Percentiles rank a stretch among this genome's conserved stretches.
Evolutionary conservation across 106 monocot genomes (phyloP).

Genomic region (Cymbidium sinense): DNA sequence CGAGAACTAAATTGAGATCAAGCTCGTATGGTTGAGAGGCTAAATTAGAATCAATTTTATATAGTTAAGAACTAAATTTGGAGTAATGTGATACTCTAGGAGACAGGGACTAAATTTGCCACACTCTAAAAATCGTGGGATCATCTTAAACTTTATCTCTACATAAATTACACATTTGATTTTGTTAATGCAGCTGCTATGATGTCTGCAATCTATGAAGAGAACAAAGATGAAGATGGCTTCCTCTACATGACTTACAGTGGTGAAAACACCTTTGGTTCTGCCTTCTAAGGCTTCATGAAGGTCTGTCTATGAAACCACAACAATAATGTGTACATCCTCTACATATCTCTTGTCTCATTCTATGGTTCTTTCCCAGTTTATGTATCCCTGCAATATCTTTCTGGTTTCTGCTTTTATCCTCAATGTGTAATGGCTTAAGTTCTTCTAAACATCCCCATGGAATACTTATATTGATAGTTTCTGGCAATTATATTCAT

Average conservation of each 20-base stretch:
- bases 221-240: constrained; percentile 85
- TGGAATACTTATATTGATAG: not conserved
- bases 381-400: not conserved
- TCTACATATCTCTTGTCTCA: not conserved
- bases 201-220: constrained; percentile 89
- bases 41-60: too few species aligned
- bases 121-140: too few species aligned
- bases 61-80: too few species aligned
- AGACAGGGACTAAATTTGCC: too few species aligned
- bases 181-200: constrained; percentile 50
- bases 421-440: not conserved
- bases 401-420: not conserved
- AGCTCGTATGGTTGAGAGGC: too few species aligned
- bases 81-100: too few species aligned
- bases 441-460: not conserved
- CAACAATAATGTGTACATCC: not conserved
- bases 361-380: not conserved
- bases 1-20: too few species aligned
- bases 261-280: constrained; percentile 86
- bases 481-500: not conserved
- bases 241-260: constrained; percentile 97
- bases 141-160: too few species aligned
- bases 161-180: too few species aligned
- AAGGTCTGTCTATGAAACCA: not conserved
- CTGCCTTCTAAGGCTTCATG: not conserved